These are phyloP conservation scores for Hypoxylon cercidicola DNA, from an alignment of 495 filamentous ascomycete genomes.

Conservation along the genomic window DNA sequence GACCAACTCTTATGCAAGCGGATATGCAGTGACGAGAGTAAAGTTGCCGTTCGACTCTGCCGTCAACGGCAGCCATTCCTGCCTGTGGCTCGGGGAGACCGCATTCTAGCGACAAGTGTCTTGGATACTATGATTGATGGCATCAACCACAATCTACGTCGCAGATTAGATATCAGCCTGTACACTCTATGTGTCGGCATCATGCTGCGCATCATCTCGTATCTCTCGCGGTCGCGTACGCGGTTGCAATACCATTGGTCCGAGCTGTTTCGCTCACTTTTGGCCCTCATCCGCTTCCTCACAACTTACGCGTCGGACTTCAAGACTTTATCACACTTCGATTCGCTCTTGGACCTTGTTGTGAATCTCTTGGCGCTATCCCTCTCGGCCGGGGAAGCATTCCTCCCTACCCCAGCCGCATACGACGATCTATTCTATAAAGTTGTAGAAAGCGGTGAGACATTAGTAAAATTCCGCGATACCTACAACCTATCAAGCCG, in stretches of 20 bases:
- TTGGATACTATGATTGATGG: slow-evolving; percentile 89
- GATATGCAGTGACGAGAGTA: slow-evolving; percentile 83
- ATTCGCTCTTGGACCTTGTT: slow-evolving; percentile 72
- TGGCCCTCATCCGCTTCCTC: slow-evolving; percentile 90
- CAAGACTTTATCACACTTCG: slow-evolving; percentile 66
- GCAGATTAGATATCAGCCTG: slow-evolving; percentile 82
- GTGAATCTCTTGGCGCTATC: slow-evolving; percentile 87
- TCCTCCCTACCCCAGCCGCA: slow-evolving; percentile 86
- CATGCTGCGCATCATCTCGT: slow-evolving; percentile 81
- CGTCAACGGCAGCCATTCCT: slow-evolving; percentile 89
- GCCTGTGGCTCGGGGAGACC: slow-evolving; percentile 76
- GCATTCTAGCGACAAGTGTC: slow-evolving; percentile 76
- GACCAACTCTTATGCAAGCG: slow-evolving; percentile 85
- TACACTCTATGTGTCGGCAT: slow-evolving; percentile 86
- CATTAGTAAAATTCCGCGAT: slow-evolving; percentile 83
- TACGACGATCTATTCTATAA: slow-evolving; percentile 99
- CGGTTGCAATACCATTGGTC: slow-evolving; percentile 92
- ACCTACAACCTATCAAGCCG: slow-evolving; percentile 69
- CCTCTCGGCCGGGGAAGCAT: slow-evolving; percentile 87
- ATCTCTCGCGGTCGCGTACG: slow-evolving; percentile 81
- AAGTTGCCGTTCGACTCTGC: slow-evolving; percentile 81
- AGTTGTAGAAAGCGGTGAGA: slow-evolving; percentile 88
- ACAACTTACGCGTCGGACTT: slow-evolving; percentile 85
- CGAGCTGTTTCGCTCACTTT: slow-evolving; percentile 89
- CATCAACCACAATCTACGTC: slow-evolving; percentile 92